phyloP scores from a whole-genome alignment of 2,329 filamentous ascomycete species.

The Fusarium aywerte region DNA sequence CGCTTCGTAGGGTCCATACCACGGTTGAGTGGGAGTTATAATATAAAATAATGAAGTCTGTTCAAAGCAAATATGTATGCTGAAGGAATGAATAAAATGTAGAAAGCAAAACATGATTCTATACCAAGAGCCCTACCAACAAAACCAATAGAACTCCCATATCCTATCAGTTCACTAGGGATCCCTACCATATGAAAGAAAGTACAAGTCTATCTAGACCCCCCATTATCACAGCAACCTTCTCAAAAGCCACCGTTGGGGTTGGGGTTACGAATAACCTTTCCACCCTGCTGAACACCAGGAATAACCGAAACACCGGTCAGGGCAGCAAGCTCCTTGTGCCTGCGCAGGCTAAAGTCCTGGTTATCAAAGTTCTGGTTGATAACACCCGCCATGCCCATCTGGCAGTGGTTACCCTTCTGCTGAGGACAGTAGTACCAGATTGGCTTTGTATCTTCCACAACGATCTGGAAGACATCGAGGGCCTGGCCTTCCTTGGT shows the following conservation, averaged over 20 bases:
- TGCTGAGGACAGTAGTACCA: constrained; percentile 60
- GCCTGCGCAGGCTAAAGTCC: constrained; percentile 52
- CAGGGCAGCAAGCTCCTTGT: constrained; percentile 52
- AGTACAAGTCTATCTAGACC: not conserved
- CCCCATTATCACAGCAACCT: not conserved
- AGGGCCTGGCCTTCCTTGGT: constrained; percentile 50
- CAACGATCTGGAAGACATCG: constrained; percentile 58
- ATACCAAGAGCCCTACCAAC: not conserved
- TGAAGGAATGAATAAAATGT: constrained; percentile 13
- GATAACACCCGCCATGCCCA: constrained; percentile 61
- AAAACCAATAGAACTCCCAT: not conserved
- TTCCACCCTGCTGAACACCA: constrained; percentile 50
- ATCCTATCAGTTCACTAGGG: not conserved
- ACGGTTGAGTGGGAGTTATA: fast-evolving
- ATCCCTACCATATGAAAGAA: not conserved
- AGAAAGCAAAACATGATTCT: not conserved
- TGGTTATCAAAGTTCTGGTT: constrained; percentile 58
- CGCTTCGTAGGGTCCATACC: too few species aligned
- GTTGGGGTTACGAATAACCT: constrained; percentile 56
- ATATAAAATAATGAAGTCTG: not conserved
- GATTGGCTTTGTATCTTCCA: constrained; percentile 55
- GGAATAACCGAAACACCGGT: constrained; percentile 50
- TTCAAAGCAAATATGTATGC: constrained; percentile 6
- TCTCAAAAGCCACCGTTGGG: constrained; percentile 53
- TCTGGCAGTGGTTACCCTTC: constrained; percentile 58